Evolutionary conservation across 495 filamentous ascomycete genomes (phyloP).

Genomic region (Tuber umbilicatum): DNA sequence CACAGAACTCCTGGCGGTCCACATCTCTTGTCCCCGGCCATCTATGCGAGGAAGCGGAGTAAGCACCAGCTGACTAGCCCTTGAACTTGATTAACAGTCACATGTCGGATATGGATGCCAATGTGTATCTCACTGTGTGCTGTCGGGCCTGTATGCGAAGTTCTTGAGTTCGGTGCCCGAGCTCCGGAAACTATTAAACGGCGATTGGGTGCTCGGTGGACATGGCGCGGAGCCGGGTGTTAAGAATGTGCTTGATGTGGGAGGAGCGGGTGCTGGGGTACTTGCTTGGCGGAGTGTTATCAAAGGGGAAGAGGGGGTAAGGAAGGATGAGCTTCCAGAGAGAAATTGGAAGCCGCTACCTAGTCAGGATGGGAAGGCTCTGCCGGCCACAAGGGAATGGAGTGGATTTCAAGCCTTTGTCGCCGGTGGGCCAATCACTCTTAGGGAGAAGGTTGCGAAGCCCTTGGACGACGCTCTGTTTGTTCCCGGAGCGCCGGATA

Average conservation of each 20-base stretch:
- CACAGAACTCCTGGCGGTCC: slow-evolving; percentile 64
- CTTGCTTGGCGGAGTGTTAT: slow-evolving; percentile 79
- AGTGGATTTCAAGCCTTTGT: slow-evolving; percentile 48
- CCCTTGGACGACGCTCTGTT: slow-evolving; percentile 86
- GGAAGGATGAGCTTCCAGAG: slow-evolving; percentile 49
- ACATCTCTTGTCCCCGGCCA: slow-evolving; percentile 63
- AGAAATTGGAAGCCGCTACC: not conserved
- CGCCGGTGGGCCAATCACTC: slow-evolving; percentile 54
- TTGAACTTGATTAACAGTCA: slow-evolving; percentile 62
- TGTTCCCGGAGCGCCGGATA: slow-evolving; percentile 81
- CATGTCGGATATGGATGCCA: slow-evolving; percentile 78
- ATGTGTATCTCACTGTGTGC: slow-evolving; percentile 71
- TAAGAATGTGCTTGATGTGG: slow-evolving; percentile 69
- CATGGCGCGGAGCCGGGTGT: slow-evolving; percentile 50
- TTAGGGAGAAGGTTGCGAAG: slow-evolving; percentile 66
- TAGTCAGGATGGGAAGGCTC: slow-evolving; percentile 40
- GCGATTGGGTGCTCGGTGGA: slow-evolving; percentile 65
- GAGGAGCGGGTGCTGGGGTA: slow-evolving; percentile 73
- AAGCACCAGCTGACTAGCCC: slow-evolving; percentile 55
- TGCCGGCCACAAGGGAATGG: not conserved
- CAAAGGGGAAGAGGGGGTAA: slow-evolving; percentile 66
- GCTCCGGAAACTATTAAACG: slow-evolving; percentile 73
- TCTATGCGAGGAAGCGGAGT: slow-evolving; percentile 43
- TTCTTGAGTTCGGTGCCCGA: slow-evolving; percentile 69
- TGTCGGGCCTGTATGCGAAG: slow-evolving; percentile 74